Conservation (phyloP, 2,329 filamentous ascomycete species). For the Talaromyces piceae region DNA sequence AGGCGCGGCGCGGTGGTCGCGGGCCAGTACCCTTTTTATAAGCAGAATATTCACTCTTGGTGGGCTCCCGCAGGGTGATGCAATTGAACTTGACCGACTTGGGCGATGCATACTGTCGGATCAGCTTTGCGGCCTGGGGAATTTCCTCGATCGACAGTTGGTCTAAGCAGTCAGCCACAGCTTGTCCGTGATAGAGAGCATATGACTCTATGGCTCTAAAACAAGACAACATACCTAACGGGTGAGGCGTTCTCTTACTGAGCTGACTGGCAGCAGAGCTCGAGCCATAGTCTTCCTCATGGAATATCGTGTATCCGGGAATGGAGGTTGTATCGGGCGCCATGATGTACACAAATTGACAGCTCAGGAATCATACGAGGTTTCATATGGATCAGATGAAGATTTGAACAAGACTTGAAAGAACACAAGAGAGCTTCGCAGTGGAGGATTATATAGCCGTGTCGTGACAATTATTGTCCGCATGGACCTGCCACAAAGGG, state of each 20-base stretch:
- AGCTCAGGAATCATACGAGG: not conserved
- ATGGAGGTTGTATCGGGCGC: conserved; percentile 14
- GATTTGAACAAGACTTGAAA: not conserved
- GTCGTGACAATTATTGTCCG: not conserved
- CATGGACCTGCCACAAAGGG: conserved; percentile 11
- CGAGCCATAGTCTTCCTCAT: conserved; percentile 11
- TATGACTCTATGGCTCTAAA: not conserved
- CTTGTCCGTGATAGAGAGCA: not conserved
- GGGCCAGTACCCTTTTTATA: conserved; percentile 25
- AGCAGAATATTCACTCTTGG: conserved; percentile 28
- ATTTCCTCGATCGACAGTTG: conserved; percentile 24
- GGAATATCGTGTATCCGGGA: conserved; percentile 14
- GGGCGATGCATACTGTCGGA: conserved; percentile 22
- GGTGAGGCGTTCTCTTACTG: conserved; percentile 9
- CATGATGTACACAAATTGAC: conserved; percentile 8
- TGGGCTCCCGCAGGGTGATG: conserved; percentile 49
- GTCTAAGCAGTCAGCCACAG: conserved; percentile 9
- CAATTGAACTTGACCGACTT: conserved; percentile 29
- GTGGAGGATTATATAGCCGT: not conserved
- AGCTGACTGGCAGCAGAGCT: conserved; percentile 10
- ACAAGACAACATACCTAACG: conserved; percentile 10
- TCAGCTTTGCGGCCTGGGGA: conserved; percentile 19
- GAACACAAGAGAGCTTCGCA: not conserved
- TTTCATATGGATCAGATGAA: too few species aligned
- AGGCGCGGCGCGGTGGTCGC: conserved; percentile 30